phyloP scores from a whole-genome alignment of 1,284 basidiomycete genomes.

The Tylopilus orsonianus region DNA sequence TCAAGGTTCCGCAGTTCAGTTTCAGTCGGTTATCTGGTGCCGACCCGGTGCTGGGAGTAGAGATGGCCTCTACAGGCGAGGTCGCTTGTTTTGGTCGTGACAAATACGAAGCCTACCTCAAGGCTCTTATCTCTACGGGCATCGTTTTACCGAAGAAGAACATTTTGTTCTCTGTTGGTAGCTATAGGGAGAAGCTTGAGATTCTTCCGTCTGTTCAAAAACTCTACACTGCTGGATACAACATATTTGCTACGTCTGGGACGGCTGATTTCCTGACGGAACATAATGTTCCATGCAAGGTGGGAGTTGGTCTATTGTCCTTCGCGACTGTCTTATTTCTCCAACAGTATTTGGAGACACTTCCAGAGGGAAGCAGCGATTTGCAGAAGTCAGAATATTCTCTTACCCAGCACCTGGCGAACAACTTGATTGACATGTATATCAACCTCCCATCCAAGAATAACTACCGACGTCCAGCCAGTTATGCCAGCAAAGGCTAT shows the following conservation, averaged over 20 bases:
- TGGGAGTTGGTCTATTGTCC: slow-evolving; percentile 30
- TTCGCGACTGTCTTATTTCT: slow-evolving; percentile 6
- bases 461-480: slow-evolving; percentile 94
- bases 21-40: slow-evolving; percentile 95
- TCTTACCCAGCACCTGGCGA: slow-evolving; percentile 90
- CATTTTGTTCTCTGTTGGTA: slow-evolving; percentile 91
- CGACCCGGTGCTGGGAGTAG: slow-evolving; percentile 97
- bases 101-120: slow-evolving; percentile 98
- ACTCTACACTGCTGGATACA: slow-evolving; percentile 91
- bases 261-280: slow-evolving; percentile 95
- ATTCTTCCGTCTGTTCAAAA: slow-evolving; percentile 96
- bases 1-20: slow-evolving; percentile 99
- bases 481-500: slow-evolving; percentile 97
- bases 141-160: slow-evolving; percentile 95
- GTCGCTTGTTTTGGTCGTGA: slow-evolving; percentile 98
- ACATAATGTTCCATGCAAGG: slow-evolving; percentile 84
- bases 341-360: slow-evolving; percentile 83
- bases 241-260: slow-evolving; percentile 95
- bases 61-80: slow-evolving; percentile 99
- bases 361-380: slow-evolving; percentile 72
- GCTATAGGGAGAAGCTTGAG: slow-evolving; percentile 97
- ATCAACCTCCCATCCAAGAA: slow-evolving; percentile 99
- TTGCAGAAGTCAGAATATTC: slow-evolving; percentile 95
- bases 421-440: slow-evolving; percentile 97
- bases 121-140: slow-evolving; percentile 94